phyloP scores from a whole-genome alignment of 352 stramenopile genomes.

The Thalassiosira hispida region DNA sequence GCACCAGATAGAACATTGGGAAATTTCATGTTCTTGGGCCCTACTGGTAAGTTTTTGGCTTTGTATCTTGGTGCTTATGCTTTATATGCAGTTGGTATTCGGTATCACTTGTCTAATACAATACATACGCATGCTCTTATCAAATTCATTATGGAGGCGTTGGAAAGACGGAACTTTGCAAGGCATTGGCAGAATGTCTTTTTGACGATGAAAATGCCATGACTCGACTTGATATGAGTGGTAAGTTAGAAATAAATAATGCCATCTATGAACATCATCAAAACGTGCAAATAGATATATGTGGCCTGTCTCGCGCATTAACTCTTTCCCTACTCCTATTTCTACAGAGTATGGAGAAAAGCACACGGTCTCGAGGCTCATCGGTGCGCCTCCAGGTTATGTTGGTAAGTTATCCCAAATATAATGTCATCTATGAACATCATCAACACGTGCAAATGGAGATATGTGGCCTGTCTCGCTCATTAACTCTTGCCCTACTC shows the following conservation, averaged over 20 bases:
- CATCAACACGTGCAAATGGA: no score
- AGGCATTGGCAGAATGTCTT: slow-evolving; percentile 92
- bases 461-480: no score
- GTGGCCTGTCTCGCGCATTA: slow-evolving; percentile 55
- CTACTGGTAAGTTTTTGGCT: slow-evolving; percentile 79
- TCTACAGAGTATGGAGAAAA: slow-evolving; percentile 90
- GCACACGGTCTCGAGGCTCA: slow-evolving; percentile 91
- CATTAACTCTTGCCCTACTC: no score
- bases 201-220: slow-evolving; percentile 95
- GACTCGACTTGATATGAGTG: slow-evolving; percentile 96
- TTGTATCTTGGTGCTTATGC: background rate
- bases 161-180: slow-evolving; percentile 95
- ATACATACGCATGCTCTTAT: no score
- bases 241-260: slow-evolving; percentile 93
- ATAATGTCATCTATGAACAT: background rate
- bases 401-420: slow-evolving; percentile 12
- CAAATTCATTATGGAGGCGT: slow-evolving; percentile 41
- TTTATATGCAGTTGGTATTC: background rate
- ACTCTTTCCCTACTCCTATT: background rate
- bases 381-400: slow-evolving; percentile 90
- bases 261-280: no score
- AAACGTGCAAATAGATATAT: no score
- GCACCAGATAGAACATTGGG: slow-evolving; percentile 85
- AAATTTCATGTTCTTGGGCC: slow-evolving; percentile 93
- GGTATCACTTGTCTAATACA: no score